phyloP scores from a whole-genome alignment of 352 stramenopile species.

The Pythium plurisporium region DNA sequence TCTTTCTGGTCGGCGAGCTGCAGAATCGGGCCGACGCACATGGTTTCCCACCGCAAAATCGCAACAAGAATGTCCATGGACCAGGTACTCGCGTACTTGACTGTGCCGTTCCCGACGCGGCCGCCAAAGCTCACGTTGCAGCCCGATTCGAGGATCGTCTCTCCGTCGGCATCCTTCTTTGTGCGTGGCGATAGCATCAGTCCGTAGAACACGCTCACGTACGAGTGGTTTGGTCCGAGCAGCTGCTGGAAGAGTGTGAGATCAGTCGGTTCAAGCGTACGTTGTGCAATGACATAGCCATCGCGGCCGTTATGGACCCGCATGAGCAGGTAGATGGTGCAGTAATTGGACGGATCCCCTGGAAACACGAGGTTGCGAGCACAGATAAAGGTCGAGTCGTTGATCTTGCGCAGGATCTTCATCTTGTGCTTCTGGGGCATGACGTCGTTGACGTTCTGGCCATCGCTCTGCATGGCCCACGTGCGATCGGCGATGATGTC shows the following conservation, averaged over 20 bases:
- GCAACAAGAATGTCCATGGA: constrained; percentile 25
- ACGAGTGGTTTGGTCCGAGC: constrained; percentile 13
- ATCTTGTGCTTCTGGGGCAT: constrained; percentile 33
- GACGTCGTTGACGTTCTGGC: constrained; percentile 26
- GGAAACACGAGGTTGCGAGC: constrained; percentile 19
- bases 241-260: too few relatives aligned
- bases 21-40: constrained; percentile 23
- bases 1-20: too few relatives aligned
- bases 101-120: constrained; percentile 10
- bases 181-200: neutral
- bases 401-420: constrained; percentile 33
- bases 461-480: constrained; percentile 31
- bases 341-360: constrained; percentile 11
- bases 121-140: constrained; percentile 18
- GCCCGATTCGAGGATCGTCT: neutral
- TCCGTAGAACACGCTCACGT: neutral
- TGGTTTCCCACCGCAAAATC: constrained; percentile 26
- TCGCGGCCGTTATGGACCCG: constrained; percentile 18
- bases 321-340: constrained; percentile 25
- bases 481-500: constrained; percentile 27
- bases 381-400: constrained; percentile 20
- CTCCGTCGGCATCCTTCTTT: neutral
- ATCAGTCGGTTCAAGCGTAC: constrained; percentile 18
- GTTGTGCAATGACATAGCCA: constrained; percentile 21
- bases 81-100: constrained; percentile 4